Evolutionary conservation across 2,329 filamentous ascomycete genomes (phyloP).

Genomic region (Aspergillus tanneri): DNA sequence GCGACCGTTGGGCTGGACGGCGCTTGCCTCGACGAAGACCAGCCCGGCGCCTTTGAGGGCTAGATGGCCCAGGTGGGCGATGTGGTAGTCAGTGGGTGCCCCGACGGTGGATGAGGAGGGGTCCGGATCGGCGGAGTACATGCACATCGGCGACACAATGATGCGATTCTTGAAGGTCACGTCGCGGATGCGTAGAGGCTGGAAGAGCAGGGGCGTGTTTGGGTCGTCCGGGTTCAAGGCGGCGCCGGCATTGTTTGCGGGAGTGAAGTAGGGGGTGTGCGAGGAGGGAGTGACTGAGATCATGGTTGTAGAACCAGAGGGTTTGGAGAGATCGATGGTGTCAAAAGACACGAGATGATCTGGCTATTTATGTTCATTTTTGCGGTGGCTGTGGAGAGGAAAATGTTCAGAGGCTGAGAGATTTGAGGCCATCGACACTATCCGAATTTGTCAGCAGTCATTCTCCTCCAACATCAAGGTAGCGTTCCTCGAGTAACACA

Average conservation of each 20-base stretch:
- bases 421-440: too few relatives aligned
- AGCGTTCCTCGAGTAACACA: too few relatives aligned
- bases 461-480: too few relatives aligned
- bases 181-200: constrained; percentile 55
- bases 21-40: constrained; percentile 73
- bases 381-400: too few relatives aligned
- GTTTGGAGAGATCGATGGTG: too few relatives aligned
- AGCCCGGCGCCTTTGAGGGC: constrained; percentile 71
- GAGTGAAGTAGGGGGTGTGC: constrained; percentile 37
- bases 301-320: too few relatives aligned
- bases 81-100: constrained; percentile 75
- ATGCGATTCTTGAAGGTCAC: constrained; percentile 65
- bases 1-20: constrained; percentile 71
- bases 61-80: constrained; percentile 77
- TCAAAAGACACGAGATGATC: too few relatives aligned
- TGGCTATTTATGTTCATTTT: too few relatives aligned
- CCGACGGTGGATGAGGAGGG: constrained; percentile 45
- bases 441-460: too few relatives aligned
- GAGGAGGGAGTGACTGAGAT: constrained; percentile 4
- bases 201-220: constrained; percentile 55
- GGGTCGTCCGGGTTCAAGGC: constrained; percentile 37
- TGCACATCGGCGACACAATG: constrained; percentile 62
- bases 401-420: too few relatives aligned
- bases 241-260: constrained; percentile 37
- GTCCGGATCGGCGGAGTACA: constrained; percentile 60